A percentile compares a stretch with the other conserved stretches of the same genome.
These are phyloP conservation scores for Vigna trinervia DNA, from an alignment of 306 rosid species.

Conservation along the genomic window DNA sequence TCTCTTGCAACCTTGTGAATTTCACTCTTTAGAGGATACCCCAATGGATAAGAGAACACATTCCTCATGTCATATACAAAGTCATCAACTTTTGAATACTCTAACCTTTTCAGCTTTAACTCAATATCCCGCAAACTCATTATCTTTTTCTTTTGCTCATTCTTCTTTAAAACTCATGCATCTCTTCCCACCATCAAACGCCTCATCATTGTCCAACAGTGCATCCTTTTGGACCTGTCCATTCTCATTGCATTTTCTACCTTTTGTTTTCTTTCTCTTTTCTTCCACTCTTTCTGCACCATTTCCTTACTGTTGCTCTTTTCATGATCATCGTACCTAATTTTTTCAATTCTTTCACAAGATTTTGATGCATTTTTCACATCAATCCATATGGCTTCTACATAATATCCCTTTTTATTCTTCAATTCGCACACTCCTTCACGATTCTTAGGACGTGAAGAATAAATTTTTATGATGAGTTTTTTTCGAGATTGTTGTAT, in stretches of 20 bases:
- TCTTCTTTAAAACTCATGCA: conserved; percentile 5
- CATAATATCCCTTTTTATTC: neutral
- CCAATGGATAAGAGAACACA: neutral
- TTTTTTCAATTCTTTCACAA: no score
- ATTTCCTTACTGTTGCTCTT: no score
- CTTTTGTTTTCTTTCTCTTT: neutral
- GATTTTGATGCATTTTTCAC: neutral
- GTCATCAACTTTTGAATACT: neutral
- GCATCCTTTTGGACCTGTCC: neutral
- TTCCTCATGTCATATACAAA: neutral
- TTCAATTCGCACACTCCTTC: neutral
- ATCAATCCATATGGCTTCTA: neutral
- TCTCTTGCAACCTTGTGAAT: neutral
- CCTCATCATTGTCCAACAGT: conserved; percentile 36
- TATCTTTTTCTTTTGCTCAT: no score
- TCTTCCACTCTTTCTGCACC: neutral
- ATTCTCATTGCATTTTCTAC: neutral
- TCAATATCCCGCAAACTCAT: conserved; percentile 4
- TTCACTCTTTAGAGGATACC: neutral
- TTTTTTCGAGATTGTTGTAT: no score
- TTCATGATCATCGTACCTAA: no score
- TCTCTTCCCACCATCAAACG: conserved; percentile 30
- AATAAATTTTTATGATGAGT: no score
- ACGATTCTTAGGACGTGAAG: no score
- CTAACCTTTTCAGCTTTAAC: neutral